Percentiles rank a stretch among this genome's conserved stretches.
Conservation (phyloP, 805 yeast species). For the Wickerhamiella musiphila region DNA sequence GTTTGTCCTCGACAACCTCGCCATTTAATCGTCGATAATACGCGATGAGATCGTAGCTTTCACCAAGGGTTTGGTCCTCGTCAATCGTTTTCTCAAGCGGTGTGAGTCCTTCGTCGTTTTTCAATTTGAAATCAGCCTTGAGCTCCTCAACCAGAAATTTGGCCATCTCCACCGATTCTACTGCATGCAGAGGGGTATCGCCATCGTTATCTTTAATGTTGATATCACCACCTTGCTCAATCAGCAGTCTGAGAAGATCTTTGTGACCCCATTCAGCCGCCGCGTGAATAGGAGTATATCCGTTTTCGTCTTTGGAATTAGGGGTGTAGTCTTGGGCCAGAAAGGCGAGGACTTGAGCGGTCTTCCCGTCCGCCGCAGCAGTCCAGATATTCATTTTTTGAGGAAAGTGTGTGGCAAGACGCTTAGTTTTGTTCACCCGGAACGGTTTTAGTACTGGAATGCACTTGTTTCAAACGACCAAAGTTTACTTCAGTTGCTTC, state of each 20-base stretch:
- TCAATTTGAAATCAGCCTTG: conserved; percentile 44
- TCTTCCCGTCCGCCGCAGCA: conserved; percentile 77
- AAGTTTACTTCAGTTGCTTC: too few species aligned
- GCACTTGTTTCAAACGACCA: too few species aligned
- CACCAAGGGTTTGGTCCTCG: conserved; percentile 30
- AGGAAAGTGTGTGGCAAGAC: too few species aligned
- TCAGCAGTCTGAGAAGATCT: conserved; percentile 42
- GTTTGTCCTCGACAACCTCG: conserved; percentile 13
- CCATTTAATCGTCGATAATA: conserved; percentile 37
- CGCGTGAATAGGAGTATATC: conserved; percentile 94
- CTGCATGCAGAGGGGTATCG: conserved; percentile 88
- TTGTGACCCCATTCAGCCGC: conserved; percentile 85
- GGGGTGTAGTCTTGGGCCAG: conserved; percentile 41
- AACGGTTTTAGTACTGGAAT: too few species aligned
- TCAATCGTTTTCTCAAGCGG: conserved; percentile 60
- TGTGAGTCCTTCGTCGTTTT: conserved; percentile 61
- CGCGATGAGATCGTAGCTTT: conserved; percentile 57
- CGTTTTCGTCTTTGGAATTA: conserved; percentile 72
- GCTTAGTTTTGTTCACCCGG: background rate
- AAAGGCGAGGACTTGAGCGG: conserved; percentile 36
- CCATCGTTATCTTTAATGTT: conserved; percentile 78
- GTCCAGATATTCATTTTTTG: conserved; percentile 65
- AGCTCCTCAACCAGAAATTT: conserved; percentile 48
- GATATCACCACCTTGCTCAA: conserved; percentile 54
- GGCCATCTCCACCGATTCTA: conserved; percentile 55